Evolutionary conservation across 2,329 filamentous ascomycete genomes (phyloP), one percentile per base, ranked within the genome.

Genomic region (Colletotrichum sp.): DNA sequence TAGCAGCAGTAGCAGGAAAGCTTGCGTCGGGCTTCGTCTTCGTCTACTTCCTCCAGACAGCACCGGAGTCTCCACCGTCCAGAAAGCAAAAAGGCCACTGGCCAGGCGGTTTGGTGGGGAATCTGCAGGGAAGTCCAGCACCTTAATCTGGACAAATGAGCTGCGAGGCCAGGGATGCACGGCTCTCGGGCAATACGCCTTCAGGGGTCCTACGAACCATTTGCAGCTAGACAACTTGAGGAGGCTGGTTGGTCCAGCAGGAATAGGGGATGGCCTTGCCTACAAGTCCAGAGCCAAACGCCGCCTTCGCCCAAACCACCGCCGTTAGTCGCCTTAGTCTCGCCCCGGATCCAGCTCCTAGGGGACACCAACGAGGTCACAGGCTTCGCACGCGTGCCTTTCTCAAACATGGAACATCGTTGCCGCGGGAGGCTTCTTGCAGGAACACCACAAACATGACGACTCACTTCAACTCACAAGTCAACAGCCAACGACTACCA

Each of bases 61-160:
- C 18, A 18, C 61, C 28, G 16, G 24, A 21, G 21, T 39, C 57
- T 71, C 43, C 57, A 66, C 65, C 43, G 32, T 65, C 67, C 32
- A 76, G 65, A 67, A 74, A 74, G 73, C 70, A 65, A 74, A 61
- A 69, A 65, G 59, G 43, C 64, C 43, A 52, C 43, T 52, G 43
- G 43, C 43, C 70, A 68, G 73, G 57, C 43, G 13, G 30, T 74
- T 65, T 76, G 74, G 64, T 68, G 74, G 64, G 39, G 74, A 59
- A 36, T 18, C 64, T 30, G 34, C 70, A 75, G 70, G 70, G 70
- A 68, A 64, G 59, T 24, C 26, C 63, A 69, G 70, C 71, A 74
- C 74, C 70, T 76, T 76, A 69, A 76, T 76, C 59, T 74, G 64
- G 74, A 74, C 70, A 69, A 74, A 76, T 69, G 70, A 76, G 64